Percentiles rank a stretch among this genome's conserved stretches.
Conservation (phyloP, 1,139 yeast genomes). For the Yamadazyma epiphylla region DNA sequence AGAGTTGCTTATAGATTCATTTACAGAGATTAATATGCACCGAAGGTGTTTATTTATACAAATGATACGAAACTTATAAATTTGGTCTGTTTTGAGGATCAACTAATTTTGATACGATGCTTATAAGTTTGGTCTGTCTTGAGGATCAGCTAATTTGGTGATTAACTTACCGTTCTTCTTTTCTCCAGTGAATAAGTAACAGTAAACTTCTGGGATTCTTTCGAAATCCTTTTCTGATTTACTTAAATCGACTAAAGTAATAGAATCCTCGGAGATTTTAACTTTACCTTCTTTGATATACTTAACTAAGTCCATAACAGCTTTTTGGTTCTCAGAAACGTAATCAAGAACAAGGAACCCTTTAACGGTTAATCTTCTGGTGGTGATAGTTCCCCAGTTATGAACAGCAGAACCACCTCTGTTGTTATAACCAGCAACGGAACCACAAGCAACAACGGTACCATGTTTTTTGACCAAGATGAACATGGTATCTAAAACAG, state of each 20-base stretch:
- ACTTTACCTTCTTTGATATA: slow-evolving; percentile 42
- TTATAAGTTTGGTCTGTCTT: slow-evolving; percentile 1
- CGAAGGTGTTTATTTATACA: no score
- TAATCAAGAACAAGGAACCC: slow-evolving; percentile 48
- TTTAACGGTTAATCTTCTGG: slow-evolving; percentile 43
- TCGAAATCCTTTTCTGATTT: slow-evolving; percentile 17
- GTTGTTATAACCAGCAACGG: slow-evolving; percentile 57
- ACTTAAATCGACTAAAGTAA: slow-evolving; percentile 23
- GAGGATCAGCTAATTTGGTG: slow-evolving; percentile 24
- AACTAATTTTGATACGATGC: slow-evolving; percentile 24
- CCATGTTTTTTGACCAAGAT: slow-evolving; percentile 39
- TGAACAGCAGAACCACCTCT: slow-evolving; percentile 25
- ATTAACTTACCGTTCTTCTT: slow-evolving; percentile 35
- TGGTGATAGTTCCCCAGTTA: slow-evolving; percentile 40
- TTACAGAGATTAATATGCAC: no score
- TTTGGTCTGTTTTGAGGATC: slow-evolving; percentile 5
- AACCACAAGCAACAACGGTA: slow-evolving; percentile 56
- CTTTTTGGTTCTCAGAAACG: slow-evolving; percentile 29
- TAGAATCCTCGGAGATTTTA: slow-evolving; percentile 20
- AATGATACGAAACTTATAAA: no score
- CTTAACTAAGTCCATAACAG: slow-evolving; percentile 25
- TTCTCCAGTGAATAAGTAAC: slow-evolving; percentile 23
- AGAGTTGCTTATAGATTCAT: no score
- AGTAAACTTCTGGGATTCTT: slow-evolving; percentile 27
- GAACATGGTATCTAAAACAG: slow-evolving; percentile 47